Percentiles rank a stretch among this genome's conserved stretches.
Conservation (phyloP, 108 stramenopile genomes). For the Fragilaria radians region DNA sequence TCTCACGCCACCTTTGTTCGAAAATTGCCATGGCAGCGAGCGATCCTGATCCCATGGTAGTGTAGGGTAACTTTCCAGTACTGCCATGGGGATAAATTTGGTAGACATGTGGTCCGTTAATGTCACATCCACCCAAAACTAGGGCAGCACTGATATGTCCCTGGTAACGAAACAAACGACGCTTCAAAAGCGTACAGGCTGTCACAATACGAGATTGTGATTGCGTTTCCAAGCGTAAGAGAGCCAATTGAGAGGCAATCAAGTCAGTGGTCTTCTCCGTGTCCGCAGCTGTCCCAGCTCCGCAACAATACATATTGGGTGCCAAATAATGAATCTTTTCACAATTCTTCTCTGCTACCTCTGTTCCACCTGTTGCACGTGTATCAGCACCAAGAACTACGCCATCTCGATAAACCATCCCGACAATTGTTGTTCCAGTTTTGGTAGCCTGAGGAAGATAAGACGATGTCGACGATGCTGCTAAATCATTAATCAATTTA, state of each 20-base stretch:
- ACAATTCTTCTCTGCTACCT: constrained; percentile 98
- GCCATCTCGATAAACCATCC: constrained; percentile 85
- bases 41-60: constrained; percentile 98
- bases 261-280: constrained; percentile 96
- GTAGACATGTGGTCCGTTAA: constrained; percentile 92
- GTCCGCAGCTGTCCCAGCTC: constrained; percentile 99
- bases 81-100: constrained; percentile 96
- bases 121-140: constrained; percentile 94
- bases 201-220: constrained; percentile 86
- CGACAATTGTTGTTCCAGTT: constrained; percentile 95
- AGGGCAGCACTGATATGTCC: constrained; percentile 94
- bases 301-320: constrained; percentile 99
- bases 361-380: constrained; percentile 88
- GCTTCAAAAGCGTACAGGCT: constrained; percentile 92
- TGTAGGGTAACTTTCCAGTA: constrained; percentile 92
- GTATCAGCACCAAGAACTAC: constrained; percentile 99
- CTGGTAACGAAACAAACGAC: constrained; percentile 94
- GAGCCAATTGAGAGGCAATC: constrained; percentile 85
- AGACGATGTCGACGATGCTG: constrained; percentile 4
- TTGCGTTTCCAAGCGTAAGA: constrained; percentile 91
- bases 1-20: constrained; percentile 85
- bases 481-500: constrained; percentile 33
- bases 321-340: constrained; percentile 99
- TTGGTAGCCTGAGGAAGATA: constrained; percentile 87
- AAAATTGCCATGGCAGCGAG: constrained; percentile 98